A percentile compares a stretch with the other conserved stretches of the same genome.
Conservation (phyloP, 441 rosid species). For the Corymbia citriodora region DNA sequence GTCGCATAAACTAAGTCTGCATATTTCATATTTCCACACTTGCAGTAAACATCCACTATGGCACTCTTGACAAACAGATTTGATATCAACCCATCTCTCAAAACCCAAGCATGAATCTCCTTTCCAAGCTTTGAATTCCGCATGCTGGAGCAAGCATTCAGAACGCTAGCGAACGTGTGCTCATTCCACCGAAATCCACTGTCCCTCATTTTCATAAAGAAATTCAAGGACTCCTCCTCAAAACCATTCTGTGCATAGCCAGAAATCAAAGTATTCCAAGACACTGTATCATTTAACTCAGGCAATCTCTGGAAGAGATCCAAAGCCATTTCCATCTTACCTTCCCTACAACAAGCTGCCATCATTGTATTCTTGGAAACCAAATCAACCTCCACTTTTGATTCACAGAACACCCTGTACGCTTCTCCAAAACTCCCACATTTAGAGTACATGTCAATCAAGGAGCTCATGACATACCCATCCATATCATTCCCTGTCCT, state of each 20-base stretch:
- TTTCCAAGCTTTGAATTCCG: slow-evolving; percentile 45
- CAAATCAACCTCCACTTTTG: slow-evolving; percentile 30
- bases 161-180: slow-evolving; percentile 45
- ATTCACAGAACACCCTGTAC: slow-evolving; percentile 27
- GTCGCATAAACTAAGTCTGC: slow-evolving; percentile 40
- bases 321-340: slow-evolving; percentile 51
- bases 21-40: slow-evolving; percentile 51
- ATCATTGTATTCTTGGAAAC: slow-evolving; percentile 69
- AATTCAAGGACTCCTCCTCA: slow-evolving; percentile 39
- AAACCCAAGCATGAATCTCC: slow-evolving; percentile 57
- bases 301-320: slow-evolving; percentile 41
- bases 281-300: slow-evolving; percentile 45
- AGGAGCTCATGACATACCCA: slow-evolving; percentile 61
- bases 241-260: slow-evolving; percentile 53
- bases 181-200: slow-evolving; percentile 51
- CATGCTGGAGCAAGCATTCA: slow-evolving; percentile 47
- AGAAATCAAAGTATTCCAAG: slow-evolving; percentile 72
- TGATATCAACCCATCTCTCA: slow-evolving; percentile 39
- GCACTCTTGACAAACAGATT: slow-evolving; percentile 48
- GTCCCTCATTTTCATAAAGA: slow-evolving; percentile 49
- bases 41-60: slow-evolving; percentile 63
- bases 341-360: slow-evolving; percentile 69
- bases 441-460: slow-evolving; percentile 76
- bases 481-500: slow-evolving; percentile 48
- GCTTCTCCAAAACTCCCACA: slow-evolving; percentile 48